phyloP scores from a whole-genome alignment of 108 stramenopile genomes.

The Cyclotella sp. region DNA sequence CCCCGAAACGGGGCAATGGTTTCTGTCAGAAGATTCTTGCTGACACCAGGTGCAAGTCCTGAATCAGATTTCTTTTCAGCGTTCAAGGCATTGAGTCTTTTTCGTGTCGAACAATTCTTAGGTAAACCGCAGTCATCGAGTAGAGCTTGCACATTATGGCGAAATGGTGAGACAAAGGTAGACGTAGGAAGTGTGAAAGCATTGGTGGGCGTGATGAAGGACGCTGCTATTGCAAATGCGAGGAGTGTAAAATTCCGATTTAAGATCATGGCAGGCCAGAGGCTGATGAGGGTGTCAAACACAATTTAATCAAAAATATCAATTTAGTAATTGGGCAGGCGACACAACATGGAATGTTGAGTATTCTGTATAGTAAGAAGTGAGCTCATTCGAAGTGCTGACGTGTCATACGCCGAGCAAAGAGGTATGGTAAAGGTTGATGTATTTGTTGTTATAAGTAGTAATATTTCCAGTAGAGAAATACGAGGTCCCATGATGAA shows the following conservation, averaged over 20 bases:
- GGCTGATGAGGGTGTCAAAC: too few species aligned
- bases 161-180: too few species aligned
- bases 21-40: conserved; percentile 72
- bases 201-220: not conserved
- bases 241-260: not conserved
- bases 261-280: not conserved
- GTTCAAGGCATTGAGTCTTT: not conserved
- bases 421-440: too few species aligned
- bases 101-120: not conserved
- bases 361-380: too few species aligned
- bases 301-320: too few species aligned
- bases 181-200: not conserved
- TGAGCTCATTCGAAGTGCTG: too few species aligned
- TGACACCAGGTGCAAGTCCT: conserved; percentile 38
- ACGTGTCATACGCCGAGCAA: too few species aligned
- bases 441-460: too few species aligned
- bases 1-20: conserved; percentile 87
- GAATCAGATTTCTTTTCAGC: conserved; percentile 20
- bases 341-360: too few species aligned
- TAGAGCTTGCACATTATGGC: not conserved
- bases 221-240: not conserved
- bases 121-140: not conserved
- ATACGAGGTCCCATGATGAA: too few species aligned
- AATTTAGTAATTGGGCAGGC: too few species aligned
- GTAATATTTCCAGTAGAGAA: too few species aligned